phyloP scores from a whole-genome alignment of 2,329 filamentous ascomycete species.

The Nigrospora sphaerica region DNA sequence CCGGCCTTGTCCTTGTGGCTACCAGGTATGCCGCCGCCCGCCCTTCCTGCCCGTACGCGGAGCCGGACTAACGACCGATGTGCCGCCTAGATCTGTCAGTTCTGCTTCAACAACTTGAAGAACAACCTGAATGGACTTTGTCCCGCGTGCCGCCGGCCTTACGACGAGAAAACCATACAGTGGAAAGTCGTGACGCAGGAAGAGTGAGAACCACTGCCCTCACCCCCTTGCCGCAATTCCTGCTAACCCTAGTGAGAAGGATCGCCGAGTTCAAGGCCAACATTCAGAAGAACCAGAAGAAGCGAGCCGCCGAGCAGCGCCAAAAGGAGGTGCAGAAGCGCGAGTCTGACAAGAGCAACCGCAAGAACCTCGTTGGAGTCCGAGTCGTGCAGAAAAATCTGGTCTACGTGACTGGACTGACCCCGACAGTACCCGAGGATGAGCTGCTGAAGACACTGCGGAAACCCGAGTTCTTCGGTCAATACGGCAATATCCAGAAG shows the following conservation, averaged over 20 bases:
- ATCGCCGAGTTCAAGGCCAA: slow-evolving; percentile 70
- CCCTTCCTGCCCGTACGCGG: too few relatives aligned
- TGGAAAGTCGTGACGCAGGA: slow-evolving; percentile 93
- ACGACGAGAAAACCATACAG: slow-evolving; percentile 94
- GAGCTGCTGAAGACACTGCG: slow-evolving; percentile 85
- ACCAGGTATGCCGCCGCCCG: slow-evolving; percentile 61
- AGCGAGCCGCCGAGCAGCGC: slow-evolving; percentile 71
- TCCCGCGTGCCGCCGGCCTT: slow-evolving; percentile 91
- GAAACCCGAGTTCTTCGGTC: slow-evolving; percentile 89
- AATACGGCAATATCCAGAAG: slow-evolving; percentile 97
- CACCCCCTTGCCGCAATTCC: slow-evolving; percentile 35
- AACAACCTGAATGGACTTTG: slow-evolving; percentile 96
- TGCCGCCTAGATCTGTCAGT: slow-evolving; percentile 79
- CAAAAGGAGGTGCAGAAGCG: slow-evolving; percentile 96
- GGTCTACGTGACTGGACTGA: slow-evolving; percentile 93
- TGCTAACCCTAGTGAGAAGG: slow-evolving; percentile 33
- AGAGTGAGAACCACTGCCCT: slow-evolving; percentile 50
- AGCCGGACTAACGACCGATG: too few relatives aligned
- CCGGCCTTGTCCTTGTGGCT: slow-evolving; percentile 92
- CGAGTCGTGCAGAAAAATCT: slow-evolving; percentile 97
- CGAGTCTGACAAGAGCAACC: slow-evolving; percentile 85
- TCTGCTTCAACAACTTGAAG: slow-evolving; percentile 99
- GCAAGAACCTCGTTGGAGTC: slow-evolving; percentile 92
- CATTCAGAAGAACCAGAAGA: slow-evolving; percentile 86
- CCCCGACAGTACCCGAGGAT: slow-evolving; percentile 86